phyloP scores from a whole-genome alignment of 176 grass and related monocot genomes.

The Leersia perrieri region DNA sequence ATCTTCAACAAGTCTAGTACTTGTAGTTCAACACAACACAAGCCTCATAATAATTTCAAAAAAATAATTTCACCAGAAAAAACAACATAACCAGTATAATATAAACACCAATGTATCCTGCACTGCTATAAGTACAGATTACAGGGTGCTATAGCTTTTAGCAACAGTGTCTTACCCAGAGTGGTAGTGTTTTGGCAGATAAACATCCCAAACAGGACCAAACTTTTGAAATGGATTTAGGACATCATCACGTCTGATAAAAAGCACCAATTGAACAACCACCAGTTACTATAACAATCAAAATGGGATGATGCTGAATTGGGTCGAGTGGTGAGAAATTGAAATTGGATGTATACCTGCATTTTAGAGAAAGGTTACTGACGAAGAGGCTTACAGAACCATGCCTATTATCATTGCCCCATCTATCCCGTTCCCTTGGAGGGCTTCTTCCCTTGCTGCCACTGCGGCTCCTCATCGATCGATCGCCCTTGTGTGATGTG shows the following conservation, averaged over 20 bases:
- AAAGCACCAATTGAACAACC: background rate
- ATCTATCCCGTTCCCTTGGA: constrained; percentile 48
- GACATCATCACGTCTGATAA: constrained; percentile 63
- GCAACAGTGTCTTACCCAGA: constrained; percentile 49
- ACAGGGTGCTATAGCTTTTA: background rate
- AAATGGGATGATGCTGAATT: too few species aligned
- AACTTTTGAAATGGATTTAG: constrained; percentile 64
- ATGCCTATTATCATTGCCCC: constrained; percentile 35
- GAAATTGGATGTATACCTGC: constrained; percentile 57
- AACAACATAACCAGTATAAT: background rate
- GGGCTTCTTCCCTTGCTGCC: constrained; percentile 52
- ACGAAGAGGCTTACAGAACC: constrained; percentile 70
- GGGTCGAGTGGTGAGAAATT: background rate
- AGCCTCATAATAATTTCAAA: too few species aligned
- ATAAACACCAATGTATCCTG: constrained; percentile 1
- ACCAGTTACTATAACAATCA: too few species aligned
- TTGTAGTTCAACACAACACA: too few species aligned
- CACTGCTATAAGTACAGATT: too few species aligned
- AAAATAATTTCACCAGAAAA: constrained; percentile 14
- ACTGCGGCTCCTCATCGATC: constrained; percentile 68
- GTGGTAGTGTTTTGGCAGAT: constrained; percentile 72
- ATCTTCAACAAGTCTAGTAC: constrained; percentile 52
- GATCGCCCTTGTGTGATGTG: too few species aligned
- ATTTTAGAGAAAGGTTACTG: constrained; percentile 68
- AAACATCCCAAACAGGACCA: constrained; percentile 72